phyloP scores from a whole-genome alignment of 805 yeast species.

The Kockiozyma suomiensis region DNA sequence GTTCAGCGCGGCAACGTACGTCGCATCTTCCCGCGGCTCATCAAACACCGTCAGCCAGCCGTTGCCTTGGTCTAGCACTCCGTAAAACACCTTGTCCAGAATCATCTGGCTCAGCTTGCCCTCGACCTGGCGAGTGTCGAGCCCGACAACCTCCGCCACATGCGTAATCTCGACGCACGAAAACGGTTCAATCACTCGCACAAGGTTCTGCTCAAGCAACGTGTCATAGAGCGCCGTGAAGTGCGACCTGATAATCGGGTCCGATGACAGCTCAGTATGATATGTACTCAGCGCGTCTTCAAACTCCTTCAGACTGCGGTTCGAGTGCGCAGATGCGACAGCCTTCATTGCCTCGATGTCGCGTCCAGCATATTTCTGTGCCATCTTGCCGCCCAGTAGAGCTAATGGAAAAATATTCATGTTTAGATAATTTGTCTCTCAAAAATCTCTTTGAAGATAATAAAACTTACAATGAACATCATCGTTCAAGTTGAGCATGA shows the following conservation, averaged over 20 bases:
- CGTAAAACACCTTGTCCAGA: conserved; percentile 90
- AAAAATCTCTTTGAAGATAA: too few species aligned
- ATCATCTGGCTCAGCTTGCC: conserved; percentile 96
- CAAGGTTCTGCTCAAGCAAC: conserved; percentile 85
- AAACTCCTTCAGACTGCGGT: conserved; percentile 88
- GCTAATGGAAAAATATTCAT: too few species aligned
- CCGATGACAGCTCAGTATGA: conserved; percentile 72
- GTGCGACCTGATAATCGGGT: conserved; percentile 86
- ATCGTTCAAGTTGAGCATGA: conserved; percentile 84
- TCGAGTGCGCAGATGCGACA: conserved; percentile 83
- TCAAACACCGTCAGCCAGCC: conserved; percentile 95
- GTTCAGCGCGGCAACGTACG: conserved; percentile 84
- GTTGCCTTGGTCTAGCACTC: conserved; percentile 96
- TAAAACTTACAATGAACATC: conserved; percentile 71
- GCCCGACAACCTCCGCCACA: conserved; percentile 82
- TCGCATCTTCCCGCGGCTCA: conserved; percentile 82
- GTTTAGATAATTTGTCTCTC: too few species aligned
- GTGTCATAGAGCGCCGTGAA: conserved; percentile 92
- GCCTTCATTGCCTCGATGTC: conserved; percentile 96
- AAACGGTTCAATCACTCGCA: conserved; percentile 94
- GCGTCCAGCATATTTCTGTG: conserved; percentile 71
- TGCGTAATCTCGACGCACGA: conserved; percentile 93
- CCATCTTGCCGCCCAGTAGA: conserved; percentile 72
- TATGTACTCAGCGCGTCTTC: conserved; percentile 78
- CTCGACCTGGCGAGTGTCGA: conserved; percentile 85